These are phyloP conservation scores for Lunasporangiospora selenospora DNA, from an alignment of 192 early-diverging fungal genomes.

Conservation along the genomic window DNA sequence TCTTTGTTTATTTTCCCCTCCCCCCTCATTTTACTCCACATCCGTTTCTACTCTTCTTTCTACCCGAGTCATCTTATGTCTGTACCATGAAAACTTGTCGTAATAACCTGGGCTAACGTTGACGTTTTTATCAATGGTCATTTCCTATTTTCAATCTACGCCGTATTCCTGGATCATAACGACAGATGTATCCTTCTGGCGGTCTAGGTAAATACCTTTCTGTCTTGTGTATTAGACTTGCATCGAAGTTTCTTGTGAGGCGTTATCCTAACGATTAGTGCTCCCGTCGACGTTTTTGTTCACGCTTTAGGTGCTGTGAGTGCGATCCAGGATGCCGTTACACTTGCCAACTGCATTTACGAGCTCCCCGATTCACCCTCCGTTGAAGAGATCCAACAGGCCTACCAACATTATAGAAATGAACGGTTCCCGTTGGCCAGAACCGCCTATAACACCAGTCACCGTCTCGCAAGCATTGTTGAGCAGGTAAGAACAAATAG, in stretches of 20 bases:
- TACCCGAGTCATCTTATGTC: no score
- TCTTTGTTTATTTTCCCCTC: no score
- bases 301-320: slow-evolving; percentile 16
- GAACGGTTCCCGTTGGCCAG: slow-evolving; percentile 24
- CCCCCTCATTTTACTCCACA: no score
- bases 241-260: not conserved
- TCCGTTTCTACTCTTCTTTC: not conserved
- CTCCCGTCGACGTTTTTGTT: not conserved
- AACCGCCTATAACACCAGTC: slow-evolving; percentile 19
- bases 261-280: not conserved
- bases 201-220: slow-evolving; percentile 16
- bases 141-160: no score
- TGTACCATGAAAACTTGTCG: no score
- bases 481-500: not conserved
- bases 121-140: no score
- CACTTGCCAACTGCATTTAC: slow-evolving; percentile 19
- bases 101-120: no score
- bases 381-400: slow-evolving; percentile 6
- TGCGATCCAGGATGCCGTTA: slow-evolving; percentile 22
- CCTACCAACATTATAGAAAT: slow-evolving; percentile 12
- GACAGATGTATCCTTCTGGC: slow-evolving; percentile 28
- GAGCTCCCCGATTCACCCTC: slow-evolving; percentile 14
- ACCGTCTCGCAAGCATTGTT: slow-evolving; percentile 23
- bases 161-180: no score
- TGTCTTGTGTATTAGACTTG: not conserved